These are phyloP conservation scores for Ophiostoma himal-ulmi DNA, from an alignment of 2,329 filamentous ascomycete genomes.

Conservation along the genomic window DNA sequence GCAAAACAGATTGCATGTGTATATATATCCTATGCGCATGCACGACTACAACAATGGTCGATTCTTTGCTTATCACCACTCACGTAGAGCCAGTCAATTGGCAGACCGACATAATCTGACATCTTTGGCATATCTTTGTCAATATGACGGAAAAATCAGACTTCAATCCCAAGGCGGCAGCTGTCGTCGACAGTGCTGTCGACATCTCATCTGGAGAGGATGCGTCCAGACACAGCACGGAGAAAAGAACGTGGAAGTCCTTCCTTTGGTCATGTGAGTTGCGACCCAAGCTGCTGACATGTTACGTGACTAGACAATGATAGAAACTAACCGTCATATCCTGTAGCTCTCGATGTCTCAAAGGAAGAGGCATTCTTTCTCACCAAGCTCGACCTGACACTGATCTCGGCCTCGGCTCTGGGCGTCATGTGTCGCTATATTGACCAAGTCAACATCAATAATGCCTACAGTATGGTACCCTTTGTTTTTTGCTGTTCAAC, in stretches of 20 bases:
- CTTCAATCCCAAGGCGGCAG: neutral
- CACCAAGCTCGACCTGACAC: slow-evolving; percentile 30
- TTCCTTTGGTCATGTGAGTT: slow-evolving; percentile 30
- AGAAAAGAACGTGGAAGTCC: slow-evolving; percentile 36
- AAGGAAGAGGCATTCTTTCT: slow-evolving; percentile 27
- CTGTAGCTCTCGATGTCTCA: slow-evolving; percentile 27
- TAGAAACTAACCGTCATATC: too few relatives aligned
- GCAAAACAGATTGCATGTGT: neutral
- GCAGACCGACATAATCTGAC: neutral
- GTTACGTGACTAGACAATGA: too few relatives aligned
- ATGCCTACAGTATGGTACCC: slow-evolving; percentile 26
- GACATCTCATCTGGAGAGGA: neutral
- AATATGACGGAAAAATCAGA: neutral
- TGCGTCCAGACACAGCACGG: neutral
- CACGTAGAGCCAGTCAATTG: neutral
- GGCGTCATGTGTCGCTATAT: slow-evolving; percentile 31
- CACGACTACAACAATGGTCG: neutral
- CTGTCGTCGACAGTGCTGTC: neutral
- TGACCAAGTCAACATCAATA: slow-evolving; percentile 31
- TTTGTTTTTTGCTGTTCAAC: neutral
- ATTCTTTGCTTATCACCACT: neutral
- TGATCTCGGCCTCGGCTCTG: slow-evolving; percentile 29
- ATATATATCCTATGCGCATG: neutral
- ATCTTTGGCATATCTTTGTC: neutral
- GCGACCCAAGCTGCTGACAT: too few relatives aligned